Evolutionary conservation across 768 basidiomycete species (phyloP), one percentile per base, ranked within the genome.

Genomic region (Boletus rubroflammeus): DNA sequence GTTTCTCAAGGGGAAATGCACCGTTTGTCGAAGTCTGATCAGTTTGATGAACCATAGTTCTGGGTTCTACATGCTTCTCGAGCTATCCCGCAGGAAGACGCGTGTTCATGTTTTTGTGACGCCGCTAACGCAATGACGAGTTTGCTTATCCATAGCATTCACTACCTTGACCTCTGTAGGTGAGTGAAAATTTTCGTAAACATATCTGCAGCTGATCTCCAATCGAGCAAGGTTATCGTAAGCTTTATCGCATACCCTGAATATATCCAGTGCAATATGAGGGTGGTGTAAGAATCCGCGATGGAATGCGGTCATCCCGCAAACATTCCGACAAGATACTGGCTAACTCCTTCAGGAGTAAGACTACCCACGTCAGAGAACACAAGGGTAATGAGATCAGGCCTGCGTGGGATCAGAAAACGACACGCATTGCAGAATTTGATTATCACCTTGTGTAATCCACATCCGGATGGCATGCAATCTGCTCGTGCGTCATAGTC

Each of bases 261-360:
- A 57, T 58, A 55, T 50, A 54, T 48, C 13, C 38, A 55, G 44
- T 34, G n/a, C 38, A 35, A 28, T 50, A 38, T 6, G 26, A 41
- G 28, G 10, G 19, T 15, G 47, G 26, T 47, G 39, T 28, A 39
- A 53, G 34, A 51, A 42, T 49, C 55, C 42, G 56, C 39, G 29
- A 28, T 38, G 43, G 42, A 62, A 59, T 54, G 53, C 48, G 48
- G 41, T 75, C 66, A 88, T 61, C 84, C 89, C 58, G 89, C 86
- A 75, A 92, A 96, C 86, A 95, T 93, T 60, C 91, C 93, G 54
- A 97, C 94, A 41, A 97, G 80, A 69, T 95, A 95, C 70, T 94
- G 93, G 72, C 91, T 94, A 59, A 97, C 92, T 54, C 90, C 90
- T 73, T 92, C 90, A 31, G 94, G 93, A 21, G 92, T 93, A 58